Evolutionary conservation across 345 rosid genomes (phyloP), one percentile per base, ranked within the genome.

Genomic region (Syzygium grande): DNA sequence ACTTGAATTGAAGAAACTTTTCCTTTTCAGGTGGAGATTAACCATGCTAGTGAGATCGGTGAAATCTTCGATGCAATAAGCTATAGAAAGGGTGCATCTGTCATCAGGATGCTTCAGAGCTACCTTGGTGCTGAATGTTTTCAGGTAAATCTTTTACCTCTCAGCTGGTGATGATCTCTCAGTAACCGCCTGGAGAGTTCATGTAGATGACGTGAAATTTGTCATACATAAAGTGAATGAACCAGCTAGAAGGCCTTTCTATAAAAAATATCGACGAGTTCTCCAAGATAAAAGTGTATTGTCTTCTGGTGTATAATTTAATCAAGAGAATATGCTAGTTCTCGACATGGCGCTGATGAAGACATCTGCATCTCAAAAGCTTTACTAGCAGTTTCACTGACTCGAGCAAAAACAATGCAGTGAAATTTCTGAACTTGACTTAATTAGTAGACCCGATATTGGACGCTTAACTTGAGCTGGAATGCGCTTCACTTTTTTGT

Each of bases 31-130:
- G 99, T 96, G 86, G 99, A 96, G 86, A 90, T 98, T 89, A 96
- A 95, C 89, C 98, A 94, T 89, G 98, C 97, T 89, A 91, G 93
- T 88, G 97, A 96, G 89, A 95, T 96, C 87, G 96, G 94, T 86
- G 99, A 98, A 90, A 98, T 96, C 89, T 98, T 98, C 91, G 98
- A 98, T 92, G 96, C 96, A 10, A 98, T 98, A 90, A 98, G 99
- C 90, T 98, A 98, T 85, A 92, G 89, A 88, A 98, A 98, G 92
- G 98, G 99, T 89, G 99, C 99, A 73, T 95, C 98, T 87, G 95
- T 98, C 56, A 95, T 98, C 86, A 95, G 96, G 87, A 98, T 98
- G 99, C 95, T 98, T 23, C 99, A 98, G 91, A 96, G 96, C 92
- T 96, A 95, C 90, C 96, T 98, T 85, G 99, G 99, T 90, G 99